These are phyloP conservation scores for Bauhinia variegata DNA, from an alignment of 306 rosid genomes.

Conservation along the genomic window DNA sequence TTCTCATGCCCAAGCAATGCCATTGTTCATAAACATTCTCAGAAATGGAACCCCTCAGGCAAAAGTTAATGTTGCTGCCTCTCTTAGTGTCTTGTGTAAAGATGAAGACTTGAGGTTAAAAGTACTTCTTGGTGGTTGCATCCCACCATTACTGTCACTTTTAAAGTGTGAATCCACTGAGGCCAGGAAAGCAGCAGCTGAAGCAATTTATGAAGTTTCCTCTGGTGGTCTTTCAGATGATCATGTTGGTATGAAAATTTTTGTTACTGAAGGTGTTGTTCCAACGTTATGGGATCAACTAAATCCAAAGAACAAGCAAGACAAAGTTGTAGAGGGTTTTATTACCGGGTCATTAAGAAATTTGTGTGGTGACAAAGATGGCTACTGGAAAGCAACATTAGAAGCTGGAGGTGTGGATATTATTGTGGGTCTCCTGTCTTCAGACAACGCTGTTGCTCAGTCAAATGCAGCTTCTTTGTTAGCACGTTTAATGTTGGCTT, in stretches of 20 bases:
- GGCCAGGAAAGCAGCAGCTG: conserved; percentile 92
- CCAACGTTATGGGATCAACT: conserved; percentile 93
- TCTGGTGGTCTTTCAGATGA: conserved; percentile 85
- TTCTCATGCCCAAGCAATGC: conserved; percentile 98
- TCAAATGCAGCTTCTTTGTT: conserved; percentile 95
- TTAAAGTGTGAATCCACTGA: conserved; percentile 76
- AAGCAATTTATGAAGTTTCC: conserved; percentile 96
- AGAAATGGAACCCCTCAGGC: conserved; percentile 80
- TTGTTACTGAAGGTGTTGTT: conserved; percentile 93
- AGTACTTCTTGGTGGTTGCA: conserved; percentile 98
- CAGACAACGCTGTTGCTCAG: conserved; percentile 85
- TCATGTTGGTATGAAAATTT: conserved; percentile 90
- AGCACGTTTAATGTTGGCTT: conserved; percentile 90
- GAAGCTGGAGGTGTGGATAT: conserved; percentile 98
- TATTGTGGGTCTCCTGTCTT: conserved; percentile 81
- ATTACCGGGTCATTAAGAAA: conserved; percentile 93
- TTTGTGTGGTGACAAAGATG: conserved; percentile 94
- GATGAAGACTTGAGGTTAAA: conserved; percentile 88
- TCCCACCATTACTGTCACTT: conserved; percentile 89
- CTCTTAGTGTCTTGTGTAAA: conserved; percentile 81
- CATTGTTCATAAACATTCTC: conserved; percentile 90
- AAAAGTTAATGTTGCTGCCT: conserved; percentile 85
- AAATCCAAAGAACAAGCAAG: conserved; percentile 70
- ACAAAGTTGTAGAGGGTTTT: conserved; percentile 93
- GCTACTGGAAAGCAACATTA: conserved; percentile 89